These are phyloP conservation scores for Ehretia macrophylla DNA, from an alignment of 257 asterid genomes.

Conservation along the genomic window DNA sequence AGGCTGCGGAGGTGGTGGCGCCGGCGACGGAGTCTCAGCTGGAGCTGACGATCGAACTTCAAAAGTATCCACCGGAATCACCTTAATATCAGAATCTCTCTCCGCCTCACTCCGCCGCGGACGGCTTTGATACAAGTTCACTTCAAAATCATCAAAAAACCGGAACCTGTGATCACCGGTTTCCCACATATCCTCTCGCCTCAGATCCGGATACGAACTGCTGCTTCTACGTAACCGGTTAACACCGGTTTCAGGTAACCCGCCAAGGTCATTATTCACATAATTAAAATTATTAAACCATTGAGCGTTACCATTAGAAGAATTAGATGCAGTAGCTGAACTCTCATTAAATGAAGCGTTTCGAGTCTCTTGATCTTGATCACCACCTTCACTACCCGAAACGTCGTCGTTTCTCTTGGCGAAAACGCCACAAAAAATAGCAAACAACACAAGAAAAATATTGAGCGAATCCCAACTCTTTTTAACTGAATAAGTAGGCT, in stretches of 20 bases:
- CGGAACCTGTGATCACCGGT: slow-evolving; percentile 35
- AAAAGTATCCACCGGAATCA: slow-evolving; percentile 61
- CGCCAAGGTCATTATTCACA: slow-evolving; percentile 12
- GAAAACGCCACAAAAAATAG: slow-evolving; percentile 76
- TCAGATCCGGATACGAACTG: slow-evolving; percentile 79
- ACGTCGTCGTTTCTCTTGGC: slow-evolving; percentile 57
- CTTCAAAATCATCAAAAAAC: slow-evolving; percentile 62
- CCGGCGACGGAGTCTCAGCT: slow-evolving; percentile 24
- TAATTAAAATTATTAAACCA: slow-evolving; percentile 39
- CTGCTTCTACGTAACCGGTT: slow-evolving; percentile 60
- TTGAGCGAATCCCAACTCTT: slow-evolving; percentile 74
- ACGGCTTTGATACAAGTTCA: slow-evolving; percentile 30
- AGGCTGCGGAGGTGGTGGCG: slow-evolving; percentile 29
- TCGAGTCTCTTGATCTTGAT: not conserved
- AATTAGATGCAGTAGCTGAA: slow-evolving; percentile 17
- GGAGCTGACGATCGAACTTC: slow-evolving; percentile 36
- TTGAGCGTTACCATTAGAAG: slow-evolving; percentile 5
- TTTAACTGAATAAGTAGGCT: slow-evolving; percentile 58
- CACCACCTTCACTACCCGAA: slow-evolving; percentile 17
- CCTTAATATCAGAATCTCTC: slow-evolving; percentile 30
- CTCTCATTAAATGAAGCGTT: slow-evolving; percentile 7
- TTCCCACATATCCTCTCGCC: slow-evolving; percentile 53
- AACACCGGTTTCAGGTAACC: slow-evolving; percentile 23
- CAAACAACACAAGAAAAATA: slow-evolving; percentile 55
- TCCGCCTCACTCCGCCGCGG: slow-evolving; percentile 18